Evolutionary conservation across 2,329 filamentous ascomycete species (phyloP), one percentile per base, ranked within the genome.

Genomic region (Helminthosporium solani): DNA sequence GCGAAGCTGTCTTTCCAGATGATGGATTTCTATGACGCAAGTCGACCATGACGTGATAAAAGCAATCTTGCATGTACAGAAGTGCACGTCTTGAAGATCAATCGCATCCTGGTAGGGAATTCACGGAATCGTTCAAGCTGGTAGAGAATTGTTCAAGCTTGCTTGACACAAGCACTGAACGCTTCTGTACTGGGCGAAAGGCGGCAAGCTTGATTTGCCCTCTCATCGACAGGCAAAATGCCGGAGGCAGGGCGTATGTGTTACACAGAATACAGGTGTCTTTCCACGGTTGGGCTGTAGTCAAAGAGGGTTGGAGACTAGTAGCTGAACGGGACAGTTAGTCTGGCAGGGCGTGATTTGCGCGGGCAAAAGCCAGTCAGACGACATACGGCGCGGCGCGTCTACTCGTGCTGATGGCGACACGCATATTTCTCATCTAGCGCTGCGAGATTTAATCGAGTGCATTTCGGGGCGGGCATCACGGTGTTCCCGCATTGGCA

Each of bases 401-500:
- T 45, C 44, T 21, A 33, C 40, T 41, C 37, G 33, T 43, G 38
- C 45, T 42, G 42, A 61, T 66, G 63, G 62, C 60, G 44, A 63
- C 49, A 49, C 47, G 47, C 53, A 51, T 57, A 51, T 58, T 54
- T 51, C 65, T 58, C 55, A 47, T 54, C 57, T 34, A 56, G 58
- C 56, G 56, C 42, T 51, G 54, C 51, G 49, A 55, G 44, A 55
- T 64, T 63, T 60, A 64, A 58, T 61, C 57, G 60, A 60, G 53
- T 46, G 48, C 42, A n/a, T n/a, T n/a, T n/a, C n/a, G n/a, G 60
- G 58, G 46, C 47, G 40, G 60, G 62, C 51, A 55, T 46, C 19
- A n/a, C 62, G 65, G 52, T 67, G 65, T 68, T 67, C 65, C 64
- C 67, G 66, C 65, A 66, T 66, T 57, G 54, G 42, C 30, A 46